Evolutionary conservation across 768 basidiomycete genomes (phyloP), one percentile per base, ranked within the genome.

Genomic region (Lentinula boryana): DNA sequence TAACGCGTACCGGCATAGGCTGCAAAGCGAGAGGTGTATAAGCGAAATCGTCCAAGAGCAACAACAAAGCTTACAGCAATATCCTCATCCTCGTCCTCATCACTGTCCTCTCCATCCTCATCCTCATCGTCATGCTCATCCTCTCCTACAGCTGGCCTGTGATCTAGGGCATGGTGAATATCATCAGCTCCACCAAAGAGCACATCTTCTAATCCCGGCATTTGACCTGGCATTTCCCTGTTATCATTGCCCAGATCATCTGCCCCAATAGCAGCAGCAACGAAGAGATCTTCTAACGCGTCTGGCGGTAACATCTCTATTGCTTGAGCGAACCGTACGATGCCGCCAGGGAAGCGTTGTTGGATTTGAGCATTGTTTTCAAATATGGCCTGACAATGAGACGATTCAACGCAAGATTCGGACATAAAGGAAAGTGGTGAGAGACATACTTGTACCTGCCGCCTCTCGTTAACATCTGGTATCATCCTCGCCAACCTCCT

Each of bases 311-410:
- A 72, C 63, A 85, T 79, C 21, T 69, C 82, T 43, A 82, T 74
- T 68, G 79, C 71, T 68, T 85, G 82, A 21, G 81, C 80, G 64
- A 89, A 84, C 66, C 87, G 82, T 21, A 84, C 71, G n/a, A 87
- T 71, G 1, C 88, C 88, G 5, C 84, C 88, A 0, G 83, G 87
- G 60, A 89, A 83, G 62, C 82, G 80, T 36, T 76, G 76, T 15
- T 76, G 78, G 12, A 91, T 70, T 10, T 74, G 71, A 7, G 84
- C 83, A 64, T 84, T 74, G 21, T 78, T 87, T 58, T 83, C 80
- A 62, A 83, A 86, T 60, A 88, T 76, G 10, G 72, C 83, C 78
- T 80, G 21, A 57, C 6, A 55, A 23, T 31, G 4, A 23, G 23
- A 18, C 32, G 32, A n/a, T 53, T 38, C n/a, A 44, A 23, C 9